Base-by-base conservation (phyloP, 306 rosid genomes). In the Trifolium dubium region DNA sequence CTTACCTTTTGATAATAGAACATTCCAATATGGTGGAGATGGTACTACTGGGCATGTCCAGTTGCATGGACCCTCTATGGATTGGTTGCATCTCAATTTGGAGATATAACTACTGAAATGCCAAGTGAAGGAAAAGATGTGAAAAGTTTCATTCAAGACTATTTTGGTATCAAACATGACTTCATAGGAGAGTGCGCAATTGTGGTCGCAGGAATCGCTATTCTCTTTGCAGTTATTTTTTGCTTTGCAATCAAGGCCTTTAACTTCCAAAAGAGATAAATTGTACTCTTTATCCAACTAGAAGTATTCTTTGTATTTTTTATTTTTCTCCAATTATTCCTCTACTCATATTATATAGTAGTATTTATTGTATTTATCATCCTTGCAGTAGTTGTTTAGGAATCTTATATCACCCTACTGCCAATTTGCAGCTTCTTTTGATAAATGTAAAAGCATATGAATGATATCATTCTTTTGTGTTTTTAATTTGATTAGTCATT, bases 31-130 rank as follows among this genome's bases (percentile, higher is more conserved):
- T 92, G 97, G 96, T 92, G 96, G 97, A 83, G 85, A 61, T 92
- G 96, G 97, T 92, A 89, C 75, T 87, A 89, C 29, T 89, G 97
- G 96, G 76, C 63, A 4, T 86, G 96, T 63, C 97, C 97, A 1
- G 80, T 89, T 28, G 90, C 90, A 4, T 89, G 96, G 97, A 92
- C 84, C 4, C 44, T 89, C 43, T 89, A 92, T 63, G 96, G 97
- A 79, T 72, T 92, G 84, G 46, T 88, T 58, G 89, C 75, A 71
- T 89, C 97, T 44, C 93, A 92, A 60, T 92, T 72, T 54, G 87
- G 82, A 71, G 87, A 87, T 14, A 4, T 72, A 4, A 47, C 15
- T 4, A 47, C 61, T 0, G 0, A 6, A 43, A 50, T 87, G 66
- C 13, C 13, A 0, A 0, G 17, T 4, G 85, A 72, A 65, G 17